Base-by-base conservation (phyloP, 306 rosid genomes). In the Notholithocarpus densiflorus region DNA sequence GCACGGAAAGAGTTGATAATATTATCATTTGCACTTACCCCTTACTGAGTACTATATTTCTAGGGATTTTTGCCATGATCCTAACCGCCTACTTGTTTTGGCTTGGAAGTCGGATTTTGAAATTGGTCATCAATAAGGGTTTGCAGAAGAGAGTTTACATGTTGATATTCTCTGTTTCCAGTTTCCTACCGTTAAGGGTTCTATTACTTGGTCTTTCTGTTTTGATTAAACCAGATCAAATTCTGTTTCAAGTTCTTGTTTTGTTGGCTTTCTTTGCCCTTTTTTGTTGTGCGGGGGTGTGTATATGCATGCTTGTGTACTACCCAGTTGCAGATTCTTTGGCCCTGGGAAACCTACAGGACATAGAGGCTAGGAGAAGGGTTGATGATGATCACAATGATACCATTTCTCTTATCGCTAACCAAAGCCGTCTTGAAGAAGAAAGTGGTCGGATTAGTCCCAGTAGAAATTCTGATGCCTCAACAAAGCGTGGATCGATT, bases 21-120 rank as follows among this genome's bases (percentile, higher is more conserved):
- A 80, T 88, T 26, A 81, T 90, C 78, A 82, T 86, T 87, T 95
- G 98, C 83, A 95, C 98, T 89, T 95, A 91, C 89, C 98, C 98
- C 78, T 80, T 95, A 83, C 83, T 92, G 87, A 95, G 92, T 79
- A 90, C 94, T 70, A 79, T 95, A 71, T 82, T 95, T 79, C 97
- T 88, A 8, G 98, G 97, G 71, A 81, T 91, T 86, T 95, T 90
- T 80, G 90, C 94, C 78, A 66, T 86, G 74, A 78, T 95, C 82
- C 87, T 95, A 77, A 95, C 94, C 65, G 85, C 86, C 88, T 95
- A 95, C 86, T 84, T 92, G 83, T 92, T 92, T 87, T 95, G 97
- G 97, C 97, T 95, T 76, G 98, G 97, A 84, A 90, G 97, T 83
- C 89, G 84, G 90, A 95, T 95, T 89, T 89, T 95, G 89, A 92